Conservation (phyloP, 176 grass and related monocot genomes). For the Coix lacrymajobi region DNA sequence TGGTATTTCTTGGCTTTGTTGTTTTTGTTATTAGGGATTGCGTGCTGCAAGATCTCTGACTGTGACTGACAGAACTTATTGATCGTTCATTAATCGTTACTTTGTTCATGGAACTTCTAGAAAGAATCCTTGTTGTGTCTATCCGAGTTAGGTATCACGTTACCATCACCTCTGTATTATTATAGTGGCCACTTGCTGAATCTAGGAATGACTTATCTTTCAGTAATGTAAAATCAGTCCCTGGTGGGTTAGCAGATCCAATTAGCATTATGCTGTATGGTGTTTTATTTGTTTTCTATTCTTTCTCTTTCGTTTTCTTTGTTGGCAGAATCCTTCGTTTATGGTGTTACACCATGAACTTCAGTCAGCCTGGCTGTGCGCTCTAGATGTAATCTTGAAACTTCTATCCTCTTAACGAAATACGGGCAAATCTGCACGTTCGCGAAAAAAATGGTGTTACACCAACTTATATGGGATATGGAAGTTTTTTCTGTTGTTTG, state of each 20-base stretch:
- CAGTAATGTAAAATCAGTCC: not conserved
- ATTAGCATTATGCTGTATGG: not conserved
- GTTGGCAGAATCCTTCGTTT: not conserved
- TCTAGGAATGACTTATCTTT: slow-evolving; percentile 18
- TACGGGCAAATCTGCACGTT: too few species aligned
- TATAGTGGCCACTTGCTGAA: not conserved
- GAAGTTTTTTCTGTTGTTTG: slow-evolving; percentile 3
- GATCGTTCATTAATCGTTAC: slow-evolving; percentile 1
- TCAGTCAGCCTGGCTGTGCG: too few species aligned
- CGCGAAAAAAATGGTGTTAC: not conserved
- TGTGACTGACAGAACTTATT: slow-evolving; percentile 9
- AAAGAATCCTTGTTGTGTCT: not conserved
- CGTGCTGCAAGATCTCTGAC: slow-evolving; percentile 13
- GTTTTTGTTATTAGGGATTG: slow-evolving; percentile 9
- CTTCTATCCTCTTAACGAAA: too few species aligned
- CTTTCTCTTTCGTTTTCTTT: slow-evolving; percentile 3
- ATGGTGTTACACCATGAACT: not conserved
- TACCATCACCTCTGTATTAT: slow-evolving; percentile 22
- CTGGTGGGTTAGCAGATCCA: slow-evolving; percentile 12
- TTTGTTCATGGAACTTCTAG: slow-evolving; percentile 28
- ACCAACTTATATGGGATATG: not conserved
- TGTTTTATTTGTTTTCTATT: not conserved
- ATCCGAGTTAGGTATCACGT: slow-evolving; percentile 17
- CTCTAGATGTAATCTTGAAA: too few species aligned
- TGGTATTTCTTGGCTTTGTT: slow-evolving; percentile 6